A percentile compares a stretch with the other conserved stretches of the same genome.
Evolutionary conservation across 1,284 basidiomycete genomes (phyloP).

Genomic region (Phaffia rhodozyma): DNA sequence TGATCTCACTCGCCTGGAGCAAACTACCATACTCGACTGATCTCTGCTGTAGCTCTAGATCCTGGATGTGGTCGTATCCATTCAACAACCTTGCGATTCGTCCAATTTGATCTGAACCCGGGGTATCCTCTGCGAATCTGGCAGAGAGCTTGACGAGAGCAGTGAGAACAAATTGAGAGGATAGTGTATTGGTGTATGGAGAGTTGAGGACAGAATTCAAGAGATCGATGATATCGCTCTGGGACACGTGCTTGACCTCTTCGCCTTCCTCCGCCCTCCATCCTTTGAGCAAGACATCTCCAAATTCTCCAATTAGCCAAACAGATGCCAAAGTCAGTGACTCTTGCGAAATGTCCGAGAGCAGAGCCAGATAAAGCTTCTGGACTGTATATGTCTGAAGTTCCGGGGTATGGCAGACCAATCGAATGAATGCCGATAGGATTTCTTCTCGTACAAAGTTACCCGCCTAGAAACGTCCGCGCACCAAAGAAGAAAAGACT

Average conservation of each 20-base stretch:
- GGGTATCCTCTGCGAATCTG: conserved; percentile 41
- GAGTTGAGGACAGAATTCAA: conserved; percentile 80
- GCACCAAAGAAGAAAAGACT: neutral
- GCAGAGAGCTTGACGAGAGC: conserved; percentile 83
- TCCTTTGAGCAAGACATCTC: conserved; percentile 75
- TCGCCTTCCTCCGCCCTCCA: conserved; percentile 80
- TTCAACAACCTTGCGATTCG: conserved; percentile 64
- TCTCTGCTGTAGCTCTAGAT: conserved; percentile 91
- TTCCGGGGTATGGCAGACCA: conserved; percentile 94
- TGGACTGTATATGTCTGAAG: conserved; percentile 92
- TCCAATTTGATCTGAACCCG: conserved; percentile 56
- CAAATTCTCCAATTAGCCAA: conserved; percentile 96
- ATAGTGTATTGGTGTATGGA: conserved; percentile 83
- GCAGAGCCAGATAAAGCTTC: conserved; percentile 77
- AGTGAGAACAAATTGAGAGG: conserved; percentile 84
- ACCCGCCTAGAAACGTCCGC: conserved; percentile 57
- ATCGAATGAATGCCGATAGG: conserved; percentile 82
- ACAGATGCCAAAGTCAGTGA: conserved; percentile 83
- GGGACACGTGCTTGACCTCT: conserved; percentile 56
- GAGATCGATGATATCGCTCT: conserved; percentile 75
- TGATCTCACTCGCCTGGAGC: conserved; percentile 57
- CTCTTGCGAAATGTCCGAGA: conserved; percentile 89
- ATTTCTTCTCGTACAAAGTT: conserved; percentile 98
- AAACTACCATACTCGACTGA: conserved; percentile 87
- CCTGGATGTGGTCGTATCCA: conserved; percentile 67